Base-by-base conservation (phyloP, 495 filamentous ascomycete species). In the Margaritispora aquatica region DNA sequence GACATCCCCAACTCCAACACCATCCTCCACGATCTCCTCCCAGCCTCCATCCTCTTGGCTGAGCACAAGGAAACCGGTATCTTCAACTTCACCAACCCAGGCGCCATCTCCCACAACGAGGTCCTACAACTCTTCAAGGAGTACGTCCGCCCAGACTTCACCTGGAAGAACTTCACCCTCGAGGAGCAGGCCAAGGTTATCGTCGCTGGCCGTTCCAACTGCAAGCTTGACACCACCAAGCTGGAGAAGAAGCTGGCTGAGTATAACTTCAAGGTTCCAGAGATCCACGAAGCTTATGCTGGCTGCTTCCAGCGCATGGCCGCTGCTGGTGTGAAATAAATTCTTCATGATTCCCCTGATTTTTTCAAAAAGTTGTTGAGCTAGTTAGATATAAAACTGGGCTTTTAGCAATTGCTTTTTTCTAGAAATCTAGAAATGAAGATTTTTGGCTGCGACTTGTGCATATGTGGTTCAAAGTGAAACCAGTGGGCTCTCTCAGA, bases 1-100 rank as follows among this genome's bases (percentile, higher is more conserved):
- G 77, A 85, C 65, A 82, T 87, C 41, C 83, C 82, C 53, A 87
- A 87, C 68, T 85, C 82, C 71, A 84, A 87, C 70, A 84, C 81
- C 55, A 84, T 87, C 58, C 73, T 87, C 29, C 73, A 77, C 26
- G 84, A 87, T 66, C 79, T 87, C 41, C 71, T 87, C 51, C 84
- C 84, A 44, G 79, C 78, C 26, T 78, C 81, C 15, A 73, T 85
- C 59, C 67, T 84, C 52, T 68, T 87, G 54, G 80, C 84, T 26
- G 80, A 85, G 67, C 75, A 84, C 67, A 73, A 72, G 22, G 84
- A 85, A 49, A 76, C 74, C 34, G 84, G 84, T n/a, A 72, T 86
- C 64, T 84, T 84, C 70, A 86, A 87, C 72, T 80, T 85, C 72
- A 87, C 84, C 48, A 87, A 87, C 70, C 84, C 84, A 11, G 84